A percentile compares a stretch with the other conserved stretches of the same genome.
Conservation (phyloP, 208 protist species). For the Trypanosoma congolense region DNA sequence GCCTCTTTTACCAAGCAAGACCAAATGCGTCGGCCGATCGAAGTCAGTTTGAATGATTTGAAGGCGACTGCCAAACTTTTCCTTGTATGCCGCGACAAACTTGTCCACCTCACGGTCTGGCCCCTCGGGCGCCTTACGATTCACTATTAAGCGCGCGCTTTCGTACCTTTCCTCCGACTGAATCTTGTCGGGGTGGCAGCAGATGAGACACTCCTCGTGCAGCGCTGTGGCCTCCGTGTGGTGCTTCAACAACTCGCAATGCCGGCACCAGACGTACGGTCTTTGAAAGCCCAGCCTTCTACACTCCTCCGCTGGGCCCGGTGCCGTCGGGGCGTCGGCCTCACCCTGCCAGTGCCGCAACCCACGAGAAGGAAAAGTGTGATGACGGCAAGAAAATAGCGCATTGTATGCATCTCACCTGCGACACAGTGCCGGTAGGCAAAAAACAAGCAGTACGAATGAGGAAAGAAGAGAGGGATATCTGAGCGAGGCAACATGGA, state of each 20-base stretch:
- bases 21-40: conserved; percentile 4
- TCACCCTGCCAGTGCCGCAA: neutral
- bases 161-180: conserved; percentile 1
- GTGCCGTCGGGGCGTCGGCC: neutral
- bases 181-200: conserved; percentile 27
- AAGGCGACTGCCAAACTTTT: conserved; percentile 17
- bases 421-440: no score
- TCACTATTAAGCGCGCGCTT: conserved; percentile 15
- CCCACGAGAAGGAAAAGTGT: neutral
- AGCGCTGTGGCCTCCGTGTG: conserved; percentile 34
- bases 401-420: neutral
- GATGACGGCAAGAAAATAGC: neutral
- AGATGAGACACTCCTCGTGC: conserved; percentile 44
- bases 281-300: conserved; percentile 35
- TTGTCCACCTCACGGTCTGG: conserved; percentile 15
- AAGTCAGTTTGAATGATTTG: neutral
- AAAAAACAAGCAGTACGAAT: no score
- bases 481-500: no score
- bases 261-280: conserved; percentile 21
- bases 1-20: conserved; percentile 5
- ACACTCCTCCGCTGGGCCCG: conserved; percentile 28
- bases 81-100: conserved; percentile 11
- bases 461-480: no score
- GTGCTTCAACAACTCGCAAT: conserved; percentile 36
- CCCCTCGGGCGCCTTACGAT: neutral